Conservation (phyloP, 2,329 filamentous ascomycete species). For the Trichoderma sp. region DNA sequence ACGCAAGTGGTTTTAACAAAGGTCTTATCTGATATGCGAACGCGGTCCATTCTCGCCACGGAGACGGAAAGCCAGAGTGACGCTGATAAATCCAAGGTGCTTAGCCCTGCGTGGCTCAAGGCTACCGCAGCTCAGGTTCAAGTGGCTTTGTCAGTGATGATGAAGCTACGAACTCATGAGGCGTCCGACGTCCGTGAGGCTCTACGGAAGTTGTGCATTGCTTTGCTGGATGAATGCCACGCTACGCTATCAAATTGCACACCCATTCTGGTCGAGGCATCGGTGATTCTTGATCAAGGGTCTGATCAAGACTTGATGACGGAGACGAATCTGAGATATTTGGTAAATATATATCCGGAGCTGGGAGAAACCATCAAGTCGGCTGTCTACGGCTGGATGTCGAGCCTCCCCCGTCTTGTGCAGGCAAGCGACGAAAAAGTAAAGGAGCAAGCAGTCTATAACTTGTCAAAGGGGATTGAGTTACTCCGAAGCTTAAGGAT, state of each 20-base stretch:
- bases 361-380: conserved; percentile 67
- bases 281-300: conserved; percentile 66
- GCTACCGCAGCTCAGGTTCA: conserved; percentile 82
- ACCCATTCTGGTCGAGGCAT: conserved; percentile 75
- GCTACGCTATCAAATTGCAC: conserved; percentile 69
- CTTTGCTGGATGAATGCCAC: conserved; percentile 77
- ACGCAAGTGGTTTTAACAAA: conserved; percentile 57
- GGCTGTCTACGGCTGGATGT: conserved; percentile 78
- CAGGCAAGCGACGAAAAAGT: conserved; percentile 78
- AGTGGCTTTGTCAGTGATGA: conserved; percentile 74
- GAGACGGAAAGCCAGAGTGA: conserved; percentile 28
- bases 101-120: conserved; percentile 68
- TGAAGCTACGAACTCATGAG: conserved; percentile 73
- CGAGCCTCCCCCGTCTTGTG: conserved; percentile 78
- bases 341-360: conserved; percentile 63
- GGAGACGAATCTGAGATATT: conserved; percentile 57
- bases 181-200: conserved; percentile 67
- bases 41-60: conserved; percentile 48
- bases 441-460: conserved; percentile 71
- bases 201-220: conserved; percentile 70
- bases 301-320: conserved; percentile 45
- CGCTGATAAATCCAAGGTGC: conserved; percentile 38
- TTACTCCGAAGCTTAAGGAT: conserved; percentile 65
- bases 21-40: conserved; percentile 60
- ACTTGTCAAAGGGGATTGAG: conserved; percentile 73